phyloP scores from a whole-genome alignment of 1,284 basidiomycete species.

The Papiliotrema nemorosa region DNA sequence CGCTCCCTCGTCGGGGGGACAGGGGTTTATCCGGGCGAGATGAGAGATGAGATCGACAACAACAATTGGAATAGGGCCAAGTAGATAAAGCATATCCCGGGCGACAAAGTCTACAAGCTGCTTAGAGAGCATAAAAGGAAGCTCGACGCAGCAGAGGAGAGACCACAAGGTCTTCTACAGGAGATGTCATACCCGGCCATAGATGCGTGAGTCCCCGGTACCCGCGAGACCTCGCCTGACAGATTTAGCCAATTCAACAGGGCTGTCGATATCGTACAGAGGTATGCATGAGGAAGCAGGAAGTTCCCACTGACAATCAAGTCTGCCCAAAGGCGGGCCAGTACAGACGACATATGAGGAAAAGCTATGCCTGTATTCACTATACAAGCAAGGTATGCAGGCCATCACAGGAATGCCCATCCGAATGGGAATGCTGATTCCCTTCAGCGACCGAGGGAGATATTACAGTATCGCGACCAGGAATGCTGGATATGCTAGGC shows the following conservation, averaged over 20 bases:
- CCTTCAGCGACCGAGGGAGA: constrained; percentile 43
- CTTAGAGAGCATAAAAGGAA: too few relatives aligned
- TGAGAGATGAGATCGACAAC: too few relatives aligned
- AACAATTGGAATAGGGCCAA: too few relatives aligned
- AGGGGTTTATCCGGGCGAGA: neutral
- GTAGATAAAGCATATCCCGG: too few relatives aligned
- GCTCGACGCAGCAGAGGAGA: neutral
- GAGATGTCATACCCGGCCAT: constrained; percentile 3
- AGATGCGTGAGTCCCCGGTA: constrained; percentile 25
- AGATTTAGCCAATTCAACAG: constrained; percentile 71
- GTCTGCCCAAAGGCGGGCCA: constrained; percentile 85
- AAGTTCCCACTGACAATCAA: constrained; percentile 16
- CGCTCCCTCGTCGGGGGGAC: neutral
- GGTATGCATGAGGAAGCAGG: constrained; percentile 18
- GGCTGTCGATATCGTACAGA: constrained; percentile 89
- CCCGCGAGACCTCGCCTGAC: neutral
- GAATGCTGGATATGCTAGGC: constrained; percentile 68
- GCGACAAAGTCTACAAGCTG: too few relatives aligned
- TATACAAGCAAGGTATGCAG: constrained; percentile 81
- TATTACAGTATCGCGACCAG: constrained; percentile 33
- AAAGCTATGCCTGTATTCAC: constrained; percentile 90
- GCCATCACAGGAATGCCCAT: too few relatives aligned
- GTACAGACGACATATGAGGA: constrained; percentile 97
- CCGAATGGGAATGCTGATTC: neutral
- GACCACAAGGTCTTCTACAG: neutral